Conservation (phyloP, 768 basidiomycete genomes). For the Suillus americanus region DNA sequence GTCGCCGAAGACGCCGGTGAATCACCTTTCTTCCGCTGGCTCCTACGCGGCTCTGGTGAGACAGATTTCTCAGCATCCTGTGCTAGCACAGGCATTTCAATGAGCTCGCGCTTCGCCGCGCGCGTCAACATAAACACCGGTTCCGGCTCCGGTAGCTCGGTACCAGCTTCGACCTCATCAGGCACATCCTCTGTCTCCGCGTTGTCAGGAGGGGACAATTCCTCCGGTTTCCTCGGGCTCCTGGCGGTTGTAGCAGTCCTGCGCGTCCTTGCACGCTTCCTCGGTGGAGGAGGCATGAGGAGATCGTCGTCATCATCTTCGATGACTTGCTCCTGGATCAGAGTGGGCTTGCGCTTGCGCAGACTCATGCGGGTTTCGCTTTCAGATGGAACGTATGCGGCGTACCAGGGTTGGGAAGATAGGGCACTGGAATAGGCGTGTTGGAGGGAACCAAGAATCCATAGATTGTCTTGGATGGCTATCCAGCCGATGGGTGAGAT, state of each 20-base stretch:
- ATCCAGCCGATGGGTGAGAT: conserved; percentile 37
- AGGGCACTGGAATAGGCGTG: conserved; percentile 27
- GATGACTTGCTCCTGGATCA: conserved; percentile 15
- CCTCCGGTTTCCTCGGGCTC: conserved; percentile 8
- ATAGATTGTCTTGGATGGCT: conserved; percentile 32
- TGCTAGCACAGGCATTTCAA: conserved; percentile 17
- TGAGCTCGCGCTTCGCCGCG: conserved; percentile 23
- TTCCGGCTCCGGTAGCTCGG: conserved; percentile 10
- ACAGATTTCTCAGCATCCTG: conserved; percentile 14
- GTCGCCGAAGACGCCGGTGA: conserved; percentile 31
- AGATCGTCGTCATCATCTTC: conserved; percentile 35
- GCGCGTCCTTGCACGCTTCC: conserved; percentile 31
- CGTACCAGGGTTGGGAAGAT: conserved; percentile 27
- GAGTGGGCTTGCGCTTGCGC: conserved; percentile 30
- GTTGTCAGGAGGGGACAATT: conserved; percentile 7
- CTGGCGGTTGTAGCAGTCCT: conserved; percentile 16
- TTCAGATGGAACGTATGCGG: conserved; percentile 30
- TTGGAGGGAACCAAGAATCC: conserved; percentile 33
- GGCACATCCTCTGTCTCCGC: conserved; percentile 7
- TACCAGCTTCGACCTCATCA: background rate
- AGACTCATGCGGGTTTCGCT: conserved; percentile 34
- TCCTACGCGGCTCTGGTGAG: conserved; percentile 22
- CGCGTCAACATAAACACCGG: conserved; percentile 1
- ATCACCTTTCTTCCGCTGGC: conserved; percentile 29
- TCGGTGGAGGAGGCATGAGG: conserved; percentile 25